Base-by-base conservation (phyloP, 495 filamentous ascomycete genomes). In the Neurospora pannonica region DNA sequence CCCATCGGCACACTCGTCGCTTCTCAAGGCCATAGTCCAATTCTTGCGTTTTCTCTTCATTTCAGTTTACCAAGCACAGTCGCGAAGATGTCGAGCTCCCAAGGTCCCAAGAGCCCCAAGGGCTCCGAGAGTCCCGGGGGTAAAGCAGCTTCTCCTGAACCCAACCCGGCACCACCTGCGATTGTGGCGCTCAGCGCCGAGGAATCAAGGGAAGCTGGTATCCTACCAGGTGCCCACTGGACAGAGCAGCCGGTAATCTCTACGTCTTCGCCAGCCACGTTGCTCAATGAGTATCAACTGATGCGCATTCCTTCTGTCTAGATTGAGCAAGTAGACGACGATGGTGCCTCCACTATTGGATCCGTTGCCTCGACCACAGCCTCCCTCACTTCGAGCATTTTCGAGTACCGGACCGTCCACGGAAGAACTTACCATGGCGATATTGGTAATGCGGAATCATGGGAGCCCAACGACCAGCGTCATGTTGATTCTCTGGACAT, bases 321-420 rank as follows among this genome's bases (percentile, higher is more conserved):
- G 54, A 17, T 67, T 36, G 28, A 67, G 13, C 6, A 31, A 2
- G 28, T 67, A 67, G 13, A 67, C 28, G 54, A 67, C 24, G 54
- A 67, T 9, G 28, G 54, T 19, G 54, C 54, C 24, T 67, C 54
- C 2, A 62, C 13, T 34, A 62, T 62, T 62, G 54, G 54, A 34
- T 62, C 54, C 6, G 3, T 62, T 34, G 6, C 54, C 28, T 62
- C 54, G 21, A 81, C 78, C 28, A 87, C 86, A 8, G 80, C 82
- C 7, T 86, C 85, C 17, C 80, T 88, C 34, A 82, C 82, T 10
- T 81, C 83, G 3, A 85, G 81, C 73, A 85, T 88, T 19, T 42
- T 83, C 7, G 79, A 87, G 42, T 87, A 87, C 77, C 81, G 84
- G 19, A 82, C 75, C 36, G 71, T 85, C 36, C 79, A 84, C 46